Evolutionary conservation across 331 rosid genomes (phyloP).

Genomic region (Quercus phellos): DNA sequence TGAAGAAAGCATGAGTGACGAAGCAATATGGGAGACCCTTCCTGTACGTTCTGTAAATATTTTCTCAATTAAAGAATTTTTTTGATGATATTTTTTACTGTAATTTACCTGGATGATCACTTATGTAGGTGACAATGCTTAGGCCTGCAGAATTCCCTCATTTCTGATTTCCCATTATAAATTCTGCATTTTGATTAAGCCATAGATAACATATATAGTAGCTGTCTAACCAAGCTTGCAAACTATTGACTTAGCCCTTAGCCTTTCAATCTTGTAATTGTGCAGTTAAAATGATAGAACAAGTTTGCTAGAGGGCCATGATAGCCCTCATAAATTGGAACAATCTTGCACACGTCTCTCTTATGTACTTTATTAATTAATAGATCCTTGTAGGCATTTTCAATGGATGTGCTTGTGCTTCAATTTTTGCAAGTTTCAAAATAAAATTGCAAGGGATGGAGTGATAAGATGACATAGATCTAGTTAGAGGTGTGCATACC

Average conservation of each 20-base stretch:
- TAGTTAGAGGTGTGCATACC: background rate
- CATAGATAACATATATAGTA: no score
- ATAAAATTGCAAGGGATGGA: background rate
- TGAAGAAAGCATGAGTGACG: constrained; percentile 71
- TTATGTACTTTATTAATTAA: no score
- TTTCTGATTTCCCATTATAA: no score
- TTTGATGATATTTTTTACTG: constrained; percentile 4
- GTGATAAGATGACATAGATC: background rate
- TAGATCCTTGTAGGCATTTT: no score
- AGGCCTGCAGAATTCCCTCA: background rate
- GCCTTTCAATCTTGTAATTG: no score
- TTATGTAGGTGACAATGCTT: background rate
- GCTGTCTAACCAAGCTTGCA: no score
- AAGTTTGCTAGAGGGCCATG: no score
- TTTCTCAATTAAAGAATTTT: constrained; percentile 15
- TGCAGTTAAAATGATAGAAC: no score
- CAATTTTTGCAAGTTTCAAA: no score
- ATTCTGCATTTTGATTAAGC: no score
- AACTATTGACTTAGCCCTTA: no score
- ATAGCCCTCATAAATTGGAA: background rate
- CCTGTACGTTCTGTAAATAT: constrained; percentile 66
- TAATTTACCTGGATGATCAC: background rate
- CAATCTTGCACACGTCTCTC: background rate
- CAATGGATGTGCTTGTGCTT: no score
- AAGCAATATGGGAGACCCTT: constrained; percentile 95